A percentile compares a stretch with the other conserved stretches of the same genome.
Evolutionary conservation across 768 basidiomycete genomes (phyloP).

Genomic region (Lactarius indigo): DNA sequence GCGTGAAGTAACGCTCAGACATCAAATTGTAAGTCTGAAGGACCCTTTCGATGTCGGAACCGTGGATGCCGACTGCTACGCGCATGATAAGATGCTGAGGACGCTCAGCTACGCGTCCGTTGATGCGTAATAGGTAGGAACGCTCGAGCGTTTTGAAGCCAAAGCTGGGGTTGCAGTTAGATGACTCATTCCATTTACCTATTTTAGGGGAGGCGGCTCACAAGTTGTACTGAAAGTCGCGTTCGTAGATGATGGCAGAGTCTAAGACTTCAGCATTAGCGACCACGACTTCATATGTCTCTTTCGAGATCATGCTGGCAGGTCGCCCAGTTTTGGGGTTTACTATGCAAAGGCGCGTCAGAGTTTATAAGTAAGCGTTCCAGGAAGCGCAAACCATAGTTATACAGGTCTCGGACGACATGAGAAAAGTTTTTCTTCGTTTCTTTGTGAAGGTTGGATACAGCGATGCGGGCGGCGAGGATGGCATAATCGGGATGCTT

Average conservation of each 20-base stretch:
- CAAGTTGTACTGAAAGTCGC: slow-evolving; percentile 98
- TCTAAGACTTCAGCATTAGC: slow-evolving; percentile 80
- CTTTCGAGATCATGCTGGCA: slow-evolving; percentile 88
- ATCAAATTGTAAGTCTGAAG: slow-evolving; percentile 93
- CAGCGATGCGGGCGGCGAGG: slow-evolving; percentile 96
- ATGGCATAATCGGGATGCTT: slow-evolving; percentile 98
- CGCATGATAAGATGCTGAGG: slow-evolving; percentile 99
- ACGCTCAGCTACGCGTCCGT: slow-evolving; percentile 92
- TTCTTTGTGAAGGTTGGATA: slow-evolving; percentile 98
- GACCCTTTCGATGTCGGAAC: slow-evolving; percentile 79
- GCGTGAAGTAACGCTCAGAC: slow-evolving; percentile 98
- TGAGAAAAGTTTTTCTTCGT: slow-evolving; percentile 96
- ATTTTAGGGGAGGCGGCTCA: slow-evolving; percentile 42
- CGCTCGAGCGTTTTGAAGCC: slow-evolving; percentile 99
- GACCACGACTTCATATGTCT: slow-evolving; percentile 78
- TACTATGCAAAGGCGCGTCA: slow-evolving; percentile 41
- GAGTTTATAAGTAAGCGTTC: background rate
- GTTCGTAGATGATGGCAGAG: slow-evolving; percentile 95
- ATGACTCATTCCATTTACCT: slow-evolving; percentile 1
- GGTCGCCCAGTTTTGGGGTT: slow-evolving; percentile 91
- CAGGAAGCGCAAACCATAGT: slow-evolving; percentile 57
- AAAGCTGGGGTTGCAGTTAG: slow-evolving; percentile 51
- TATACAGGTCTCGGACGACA: slow-evolving; percentile 87
- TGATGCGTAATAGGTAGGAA: slow-evolving; percentile 91
- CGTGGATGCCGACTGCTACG: slow-evolving; percentile 97